Conservation (phyloP, 768 basidiomycete species). For the Agrocybe pediades region DNA sequence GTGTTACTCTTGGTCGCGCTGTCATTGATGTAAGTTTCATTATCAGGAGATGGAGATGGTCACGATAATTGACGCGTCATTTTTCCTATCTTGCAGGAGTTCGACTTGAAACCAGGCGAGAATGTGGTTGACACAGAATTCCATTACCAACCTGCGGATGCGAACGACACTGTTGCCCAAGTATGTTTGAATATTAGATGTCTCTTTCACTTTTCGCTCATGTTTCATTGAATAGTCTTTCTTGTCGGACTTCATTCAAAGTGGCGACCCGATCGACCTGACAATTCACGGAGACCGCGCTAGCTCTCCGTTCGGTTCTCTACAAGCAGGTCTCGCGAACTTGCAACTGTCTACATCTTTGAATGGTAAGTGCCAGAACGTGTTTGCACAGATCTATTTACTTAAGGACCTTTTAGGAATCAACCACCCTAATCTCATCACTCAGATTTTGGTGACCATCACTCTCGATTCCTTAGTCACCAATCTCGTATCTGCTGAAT, state of each 20-base stretch:
- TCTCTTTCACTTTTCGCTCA: neutral
- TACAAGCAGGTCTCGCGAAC: slow-evolving; percentile 56
- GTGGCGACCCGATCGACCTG: slow-evolving; percentile 45
- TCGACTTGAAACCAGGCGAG: slow-evolving; percentile 58
- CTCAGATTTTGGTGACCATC: slow-evolving; percentile 55
- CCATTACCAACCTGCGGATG: slow-evolving; percentile 64
- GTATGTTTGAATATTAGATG: slow-evolving; percentile 23
- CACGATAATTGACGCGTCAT: neutral
- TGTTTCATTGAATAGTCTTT: slow-evolving; percentile 40
- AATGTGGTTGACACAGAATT: slow-evolving; percentile 61
- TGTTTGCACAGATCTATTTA: neutral
- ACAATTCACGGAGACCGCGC: slow-evolving; percentile 59
- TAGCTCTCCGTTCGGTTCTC: slow-evolving; percentile 64
- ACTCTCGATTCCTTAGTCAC: slow-evolving; percentile 47
- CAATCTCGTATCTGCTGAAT: slow-evolving; percentile 55
- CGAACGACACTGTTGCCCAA: slow-evolving; percentile 68
- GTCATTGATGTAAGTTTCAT: slow-evolving; percentile 51
- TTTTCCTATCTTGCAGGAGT: slow-evolving; percentile 36
- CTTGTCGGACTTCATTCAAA: slow-evolving; percentile 61
- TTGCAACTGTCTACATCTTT: slow-evolving; percentile 52
- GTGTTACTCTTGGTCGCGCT: slow-evolving; percentile 58
- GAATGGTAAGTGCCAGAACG: slow-evolving; percentile 35
- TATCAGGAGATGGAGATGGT: neutral
- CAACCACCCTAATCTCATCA: slow-evolving; percentile 58
- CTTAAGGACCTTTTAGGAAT: slow-evolving; percentile 32